Conservation (phyloP, 139 green algal genomes). For the Micromonas pusilla region DNA sequence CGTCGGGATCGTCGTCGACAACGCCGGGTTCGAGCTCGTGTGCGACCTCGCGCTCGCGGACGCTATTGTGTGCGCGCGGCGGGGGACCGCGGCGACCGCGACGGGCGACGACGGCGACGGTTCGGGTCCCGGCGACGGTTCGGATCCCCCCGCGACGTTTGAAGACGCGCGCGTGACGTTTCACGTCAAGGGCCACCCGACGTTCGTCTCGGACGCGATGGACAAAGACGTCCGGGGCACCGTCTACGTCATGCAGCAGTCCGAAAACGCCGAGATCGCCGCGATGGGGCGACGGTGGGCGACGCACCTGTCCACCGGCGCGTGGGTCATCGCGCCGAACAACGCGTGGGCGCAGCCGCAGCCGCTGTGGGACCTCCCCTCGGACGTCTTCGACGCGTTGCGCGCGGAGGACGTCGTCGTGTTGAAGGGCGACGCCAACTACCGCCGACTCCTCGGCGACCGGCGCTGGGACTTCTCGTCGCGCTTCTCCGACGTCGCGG, state of each 20-base stretch:
- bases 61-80: slow-evolving; percentile 3
- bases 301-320: slow-evolving; percentile 6
- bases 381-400: slow-evolving; percentile 1
- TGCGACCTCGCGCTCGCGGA: slow-evolving; percentile 26
- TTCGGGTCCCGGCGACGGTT: too few species aligned
- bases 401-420: background rate
- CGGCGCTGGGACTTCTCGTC: slow-evolving; percentile 19
- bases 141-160: too few species aligned
- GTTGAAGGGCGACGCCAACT: slow-evolving; percentile 45
- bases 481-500: slow-evolving; percentile 28
- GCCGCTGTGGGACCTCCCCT: slow-evolving; percentile 38
- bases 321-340: slow-evolving; percentile 33
- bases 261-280: background rate
- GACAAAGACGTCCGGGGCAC: slow-evolving; percentile 31
- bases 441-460: slow-evolving; percentile 38
- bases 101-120: background rate
- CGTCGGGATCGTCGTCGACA: slow-evolving; percentile 39
- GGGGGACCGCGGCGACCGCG: too few species aligned
- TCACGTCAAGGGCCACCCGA: slow-evolving; percentile 36
- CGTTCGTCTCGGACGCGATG: slow-evolving; percentile 38
- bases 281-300: slow-evolving; percentile 23
- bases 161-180: too few species aligned
- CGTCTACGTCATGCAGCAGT: background rate
- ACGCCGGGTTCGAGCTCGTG: slow-evolving; percentile 43
- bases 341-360: slow-evolving; percentile 35